Base-by-base conservation (phyloP, 306 rosid genomes). In the Benincasa hispida region DNA sequence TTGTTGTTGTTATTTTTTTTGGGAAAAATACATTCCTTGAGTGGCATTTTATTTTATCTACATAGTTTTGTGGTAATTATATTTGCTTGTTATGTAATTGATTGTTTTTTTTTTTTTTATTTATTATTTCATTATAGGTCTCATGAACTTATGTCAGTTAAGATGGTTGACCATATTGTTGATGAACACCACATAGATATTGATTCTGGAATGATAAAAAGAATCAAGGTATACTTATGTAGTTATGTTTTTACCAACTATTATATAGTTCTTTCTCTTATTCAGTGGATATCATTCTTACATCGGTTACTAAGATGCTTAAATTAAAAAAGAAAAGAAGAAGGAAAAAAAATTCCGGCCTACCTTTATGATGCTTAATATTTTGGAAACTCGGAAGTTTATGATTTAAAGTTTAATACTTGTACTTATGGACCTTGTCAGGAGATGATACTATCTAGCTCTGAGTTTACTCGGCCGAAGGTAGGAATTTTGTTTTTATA, bases 401-500 rank as follows among this genome's bases (percentile, higher is more conserved):
- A 11, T 35, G 42, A 47, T 19, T 68, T 68, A 13, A 21, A 84
- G 48, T 67, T 82, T 32, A 75, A 25, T 75, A 74, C 45, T 53
- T 37, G 79, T 67, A 65, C 55, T 62, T 78, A 47, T 34, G 83
- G 35, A 24, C 11, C 15, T 58, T 78, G 78, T 84, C 89, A 94
- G 98, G 98, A 90, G 81, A 94, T 94, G 98, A 87, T 94, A 83
- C 83, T 94, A 34, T 91, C 91, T 6, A 93, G 98, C 87, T 86
- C 97, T 60, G 94, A 88, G 76, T 75, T 75, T 85, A 61, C 86
- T 75, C 86, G 35, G 79, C 88, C 94, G 14, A 89, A 76, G 74
- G 98, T 89, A 84, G 79, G 83, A 60, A 2, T 30, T 69, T 41
- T 42, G 0, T 9, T 75, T 37, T 32, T 34, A 21, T 1, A 3